Base-by-base conservation (phyloP, 306 rosid genomes). In the Ochetophila trinervis region DNA sequence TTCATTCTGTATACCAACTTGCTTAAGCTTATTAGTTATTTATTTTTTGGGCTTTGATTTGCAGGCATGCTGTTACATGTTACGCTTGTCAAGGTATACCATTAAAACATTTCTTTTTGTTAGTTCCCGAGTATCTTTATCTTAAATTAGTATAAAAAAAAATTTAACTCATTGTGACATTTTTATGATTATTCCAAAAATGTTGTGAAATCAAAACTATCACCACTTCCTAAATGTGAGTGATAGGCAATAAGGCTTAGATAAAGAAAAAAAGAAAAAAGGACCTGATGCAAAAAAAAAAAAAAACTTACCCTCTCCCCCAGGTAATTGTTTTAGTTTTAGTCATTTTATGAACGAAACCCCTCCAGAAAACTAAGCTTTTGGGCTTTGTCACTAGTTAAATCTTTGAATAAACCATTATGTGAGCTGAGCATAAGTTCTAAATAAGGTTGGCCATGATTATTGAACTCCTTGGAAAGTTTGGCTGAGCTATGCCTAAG, bases 1-100 rank as follows among this genome's bases (percentile, higher is more conserved):
- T 42, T 53, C 51, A 50, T 59, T 45, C 18, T 57, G 53, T 55
- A 34, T n/a, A 52, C 65, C 23, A 45, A 50, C 49, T 63, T 73
- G 52, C 64, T 21, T 53, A 13, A 6, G 58, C 45, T 68, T 40
- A 55, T 61, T 52, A 74, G 79, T 53, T 2, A 56, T 55, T 71
- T 72, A 16, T 73, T 35, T 73, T 74, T 18, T 73, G 30, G 72
- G 44, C 37, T 64, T 12, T 70, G 67, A 73, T 81, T 20, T 81
- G 69, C 90, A 94, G 99, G 86, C 72, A 72, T 78, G 91, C 91
- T 5, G 64, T 73, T 75, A 83, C 79, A 84, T 94, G 99, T 73
- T 65, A 74, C 73, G 69, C 81, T 50, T 94, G 99, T 75, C 88
- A 86, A 90, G 99, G 99, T 94, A 88, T 57, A 57, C 42, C 66